phyloP scores from a whole-genome alignment of 2,329 filamentous ascomycete species.

The Aspergillus sp. region DNA sequence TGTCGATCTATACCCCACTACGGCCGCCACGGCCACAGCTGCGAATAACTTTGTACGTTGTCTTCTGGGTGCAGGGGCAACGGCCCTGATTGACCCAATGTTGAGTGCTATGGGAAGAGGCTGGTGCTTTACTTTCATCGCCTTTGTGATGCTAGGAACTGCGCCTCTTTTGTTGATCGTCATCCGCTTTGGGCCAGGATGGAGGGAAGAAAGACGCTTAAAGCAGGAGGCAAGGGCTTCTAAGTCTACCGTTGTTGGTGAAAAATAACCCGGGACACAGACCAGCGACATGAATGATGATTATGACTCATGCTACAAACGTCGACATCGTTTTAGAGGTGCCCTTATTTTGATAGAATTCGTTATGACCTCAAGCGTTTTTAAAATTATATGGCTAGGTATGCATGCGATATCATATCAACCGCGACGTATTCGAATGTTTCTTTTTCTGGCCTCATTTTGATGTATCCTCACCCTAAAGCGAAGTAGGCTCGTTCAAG shows the following conservation, averaged over 20 bases:
- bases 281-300: no score
- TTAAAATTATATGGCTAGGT: no score
- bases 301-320: no score
- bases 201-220: background rate
- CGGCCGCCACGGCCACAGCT: conserved; percentile 34
- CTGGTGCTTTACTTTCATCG: conserved; percentile 39
- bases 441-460: no score
- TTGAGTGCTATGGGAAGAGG: conserved; percentile 33
- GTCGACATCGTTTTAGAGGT: no score
- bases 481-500: conserved; percentile 63
- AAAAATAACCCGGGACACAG: no score
- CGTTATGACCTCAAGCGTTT: no score
- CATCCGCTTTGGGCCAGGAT: background rate
- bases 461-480: conserved; percentile 33
- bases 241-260: no score
- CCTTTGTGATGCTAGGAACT: conserved; percentile 16
- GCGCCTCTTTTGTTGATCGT: background rate
- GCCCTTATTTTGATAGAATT: no score
- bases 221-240: no score
- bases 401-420: no score
- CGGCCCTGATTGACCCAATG: conserved; percentile 37
- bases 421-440: no score
- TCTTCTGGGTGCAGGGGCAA: conserved; percentile 34
- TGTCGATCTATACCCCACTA: conserved; percentile 36
- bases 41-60: conserved; percentile 39